A percentile compares a stretch with the other conserved stretches of the same genome.
Evolutionary conservation across 768 basidiomycete genomes (phyloP).

Genomic region (Clathrus columnatus): DNA sequence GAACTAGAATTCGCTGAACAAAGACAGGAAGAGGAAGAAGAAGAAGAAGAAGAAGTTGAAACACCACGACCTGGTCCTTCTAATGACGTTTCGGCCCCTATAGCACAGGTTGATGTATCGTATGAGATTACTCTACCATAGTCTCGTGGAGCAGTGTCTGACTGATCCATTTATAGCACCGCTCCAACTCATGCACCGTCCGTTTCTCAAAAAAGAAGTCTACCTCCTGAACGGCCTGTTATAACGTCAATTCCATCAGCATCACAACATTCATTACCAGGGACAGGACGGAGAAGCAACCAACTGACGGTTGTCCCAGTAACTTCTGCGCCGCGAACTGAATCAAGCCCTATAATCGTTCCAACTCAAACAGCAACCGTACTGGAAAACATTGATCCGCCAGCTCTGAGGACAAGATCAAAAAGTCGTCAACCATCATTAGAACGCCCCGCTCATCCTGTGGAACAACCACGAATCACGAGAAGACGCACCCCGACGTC

Average conservation of each 20-base stretch:
- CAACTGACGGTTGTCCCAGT: too few species aligned
- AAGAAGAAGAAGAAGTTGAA: conserved; percentile 6
- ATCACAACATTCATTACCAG: too few species aligned
- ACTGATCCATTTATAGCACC: background rate
- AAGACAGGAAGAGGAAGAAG: conserved; percentile 11
- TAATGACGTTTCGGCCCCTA: background rate
- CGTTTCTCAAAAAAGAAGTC: background rate
- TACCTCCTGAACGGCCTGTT: too few species aligned
- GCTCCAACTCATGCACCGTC: background rate
- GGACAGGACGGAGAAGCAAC: too few species aligned
- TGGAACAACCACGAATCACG: background rate
- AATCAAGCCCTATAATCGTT: too few species aligned
- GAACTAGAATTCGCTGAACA: conserved; percentile 8
- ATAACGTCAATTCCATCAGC: too few species aligned
- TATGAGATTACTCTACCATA: background rate
- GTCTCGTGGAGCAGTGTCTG: background rate
- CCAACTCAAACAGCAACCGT: too few species aligned
- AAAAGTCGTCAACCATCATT: background rate
- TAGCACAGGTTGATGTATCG: background rate
- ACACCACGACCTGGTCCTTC: background rate
- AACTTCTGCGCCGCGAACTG: too few species aligned
- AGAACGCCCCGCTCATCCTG: background rate
- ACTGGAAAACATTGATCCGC: background rate
- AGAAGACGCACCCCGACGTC: background rate
- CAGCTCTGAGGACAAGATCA: background rate